Conservation (phyloP, 345 rosid genomes). For the Cochlearia excelsa region DNA sequence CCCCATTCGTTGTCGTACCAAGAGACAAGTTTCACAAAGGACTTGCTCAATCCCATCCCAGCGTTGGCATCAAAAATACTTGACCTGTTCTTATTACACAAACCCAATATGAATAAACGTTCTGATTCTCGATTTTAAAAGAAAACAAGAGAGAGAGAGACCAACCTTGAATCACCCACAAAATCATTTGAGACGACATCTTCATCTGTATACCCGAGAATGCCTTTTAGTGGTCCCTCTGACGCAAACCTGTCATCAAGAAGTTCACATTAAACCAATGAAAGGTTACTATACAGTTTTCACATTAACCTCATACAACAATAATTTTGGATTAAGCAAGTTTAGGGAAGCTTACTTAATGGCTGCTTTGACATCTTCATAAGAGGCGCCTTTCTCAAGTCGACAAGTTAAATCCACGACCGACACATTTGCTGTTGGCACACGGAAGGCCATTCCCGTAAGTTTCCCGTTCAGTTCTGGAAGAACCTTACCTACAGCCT, state of each 20-base stretch:
- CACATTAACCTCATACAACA: neutral
- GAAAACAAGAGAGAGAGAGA: conserved; percentile 10
- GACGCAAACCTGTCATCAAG: conserved; percentile 65
- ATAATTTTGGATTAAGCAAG: neutral
- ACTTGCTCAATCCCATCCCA: conserved; percentile 78
- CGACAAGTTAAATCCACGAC: conserved; percentile 98
- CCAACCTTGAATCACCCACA: conserved; percentile 80
- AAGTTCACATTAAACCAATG: conserved; percentile 9
- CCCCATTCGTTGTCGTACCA: conserved; percentile 99
- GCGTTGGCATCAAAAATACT: conserved; percentile 99
- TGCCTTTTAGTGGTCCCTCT: conserved; percentile 82
- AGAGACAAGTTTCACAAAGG: conserved; percentile 84
- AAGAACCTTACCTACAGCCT: conserved; percentile 99
- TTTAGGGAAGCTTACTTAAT: conserved; percentile 54
- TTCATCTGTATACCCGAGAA: conserved; percentile 95
- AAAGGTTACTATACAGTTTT: conserved; percentile 12
- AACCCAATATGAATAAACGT: no score
- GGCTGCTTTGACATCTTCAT: conserved; percentile 91
- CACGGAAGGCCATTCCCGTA: conserved; percentile 99
- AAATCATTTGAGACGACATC: conserved; percentile 97
- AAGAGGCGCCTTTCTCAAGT: conserved; percentile 87
- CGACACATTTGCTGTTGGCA: conserved; percentile 92
- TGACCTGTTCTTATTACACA: conserved; percentile 50
- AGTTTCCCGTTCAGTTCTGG: conserved; percentile 97
- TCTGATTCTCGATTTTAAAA: no score